phyloP scores from a whole-genome alignment of 768 basidiomycete species.

The Neoboletus magnificus region DNA sequence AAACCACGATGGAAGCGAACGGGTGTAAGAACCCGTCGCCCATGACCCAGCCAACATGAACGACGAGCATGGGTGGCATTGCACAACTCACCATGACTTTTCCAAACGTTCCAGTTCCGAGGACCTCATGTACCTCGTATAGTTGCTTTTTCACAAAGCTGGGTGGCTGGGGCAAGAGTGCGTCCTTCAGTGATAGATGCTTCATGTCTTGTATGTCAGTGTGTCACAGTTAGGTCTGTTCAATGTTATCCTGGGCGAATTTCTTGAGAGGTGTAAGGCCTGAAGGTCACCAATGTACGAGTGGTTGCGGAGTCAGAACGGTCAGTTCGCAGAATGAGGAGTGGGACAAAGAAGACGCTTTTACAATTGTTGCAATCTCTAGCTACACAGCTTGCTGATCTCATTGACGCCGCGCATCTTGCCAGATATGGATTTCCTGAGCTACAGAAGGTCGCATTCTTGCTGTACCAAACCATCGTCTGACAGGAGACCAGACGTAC shows the following conservation, averaged over 20 bases:
- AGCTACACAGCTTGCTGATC: constrained; percentile 14
- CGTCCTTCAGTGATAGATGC: constrained; percentile 46
- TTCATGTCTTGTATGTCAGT: constrained; percentile 22
- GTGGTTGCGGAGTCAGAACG: background rate
- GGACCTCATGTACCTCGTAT: constrained; percentile 67
- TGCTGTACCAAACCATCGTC: background rate
- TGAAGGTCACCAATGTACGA: background rate
- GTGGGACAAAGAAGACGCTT: background rate
- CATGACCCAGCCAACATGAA: background rate
- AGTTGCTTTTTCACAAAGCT: constrained; percentile 85
- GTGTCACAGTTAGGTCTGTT: background rate
- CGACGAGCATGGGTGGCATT: background rate
- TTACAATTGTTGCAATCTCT: background rate
- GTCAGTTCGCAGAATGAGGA: background rate
- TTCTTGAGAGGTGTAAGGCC: background rate
- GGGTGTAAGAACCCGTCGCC: constrained; percentile 1
- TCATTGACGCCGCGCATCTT: constrained; percentile 12
- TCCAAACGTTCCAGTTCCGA: constrained; percentile 87
- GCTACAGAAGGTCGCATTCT: background rate
- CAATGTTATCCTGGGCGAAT: background rate
- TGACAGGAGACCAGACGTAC: background rate
- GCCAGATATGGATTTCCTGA: constrained; percentile 14
- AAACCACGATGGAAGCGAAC: background rate
- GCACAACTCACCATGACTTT: constrained; percentile 70
- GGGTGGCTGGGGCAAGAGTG: constrained; percentile 76